phyloP scores from a whole-genome alignment of 352 stramenopile species.

The Phytophthora citrophthora region DNA sequence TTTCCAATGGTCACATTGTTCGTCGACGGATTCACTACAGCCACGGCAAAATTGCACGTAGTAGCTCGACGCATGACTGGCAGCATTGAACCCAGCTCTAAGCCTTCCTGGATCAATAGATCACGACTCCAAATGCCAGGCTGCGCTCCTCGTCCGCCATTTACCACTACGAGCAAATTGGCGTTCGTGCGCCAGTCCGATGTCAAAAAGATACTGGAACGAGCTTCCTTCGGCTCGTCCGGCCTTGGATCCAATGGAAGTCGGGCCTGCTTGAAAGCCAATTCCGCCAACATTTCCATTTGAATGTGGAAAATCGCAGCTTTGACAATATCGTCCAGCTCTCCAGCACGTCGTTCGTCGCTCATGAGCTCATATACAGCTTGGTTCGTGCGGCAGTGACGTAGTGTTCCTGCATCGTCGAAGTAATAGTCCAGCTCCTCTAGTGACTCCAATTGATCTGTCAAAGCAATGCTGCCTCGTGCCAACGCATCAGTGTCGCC shows the following conservation, averaged over 20 bases:
- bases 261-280: slow-evolving; percentile 77
- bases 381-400: slow-evolving; percentile 75
- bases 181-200: slow-evolving; percentile 66
- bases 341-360: slow-evolving; percentile 63
- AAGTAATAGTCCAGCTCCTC: slow-evolving; percentile 86
- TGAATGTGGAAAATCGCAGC: slow-evolving; percentile 87
- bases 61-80: slow-evolving; percentile 63
- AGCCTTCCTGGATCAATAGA: slow-evolving; percentile 75
- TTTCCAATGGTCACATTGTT: slow-evolving; percentile 75
- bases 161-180: slow-evolving; percentile 76
- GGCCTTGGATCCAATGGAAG: slow-evolving; percentile 63
- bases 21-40: slow-evolving; percentile 75
- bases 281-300: slow-evolving; percentile 83
- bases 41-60: slow-evolving; percentile 54
- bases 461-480: slow-evolving; percentile 52
- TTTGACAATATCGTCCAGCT: slow-evolving; percentile 84
- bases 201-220: slow-evolving; percentile 74
- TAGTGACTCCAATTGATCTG: slow-evolving; percentile 74
- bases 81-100: slow-evolving; percentile 82
- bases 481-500: slow-evolving; percentile 17
- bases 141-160: slow-evolving; percentile 67
- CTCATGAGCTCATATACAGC: slow-evolving; percentile 81
- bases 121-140: slow-evolving; percentile 84
- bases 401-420: slow-evolving; percentile 66
- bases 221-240: slow-evolving; percentile 71